Base-by-base conservation (phyloP, 352 stramenopile genomes). In the Phytophthora nicotianae region DNA sequence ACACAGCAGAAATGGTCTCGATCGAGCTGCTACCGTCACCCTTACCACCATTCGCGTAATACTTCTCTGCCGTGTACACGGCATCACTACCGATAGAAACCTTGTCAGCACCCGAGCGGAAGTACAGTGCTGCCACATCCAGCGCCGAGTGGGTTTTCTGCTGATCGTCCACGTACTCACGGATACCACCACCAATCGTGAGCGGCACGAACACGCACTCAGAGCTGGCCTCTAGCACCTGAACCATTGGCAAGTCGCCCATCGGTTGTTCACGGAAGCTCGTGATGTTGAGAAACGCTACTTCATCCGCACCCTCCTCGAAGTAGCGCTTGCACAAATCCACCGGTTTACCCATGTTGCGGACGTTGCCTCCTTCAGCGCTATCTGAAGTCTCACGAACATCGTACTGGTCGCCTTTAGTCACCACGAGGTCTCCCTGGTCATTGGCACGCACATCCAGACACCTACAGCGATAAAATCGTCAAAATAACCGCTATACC, bases 241-340 rank as follows among this genome's bases (percentile, higher is more conserved):
- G 83, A 10, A 98, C 85, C 95, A 99, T 99, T 13, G 97, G 97
- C 65, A 98, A 84, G 67, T 99, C 97, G 45, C 96, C 95, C 57
- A 99, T 93, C 8, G 98, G 94, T 52, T 97, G 93, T 68, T 98
- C 91, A 27, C 97, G 84, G 72, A 99, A 99, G 70, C 90, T 98
- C n/a, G 95, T 99, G 62, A 99, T 99, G 83, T 99, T 99, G 29
- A 99, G 78, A 74, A 99, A 99, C 20, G 92, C 88, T 64, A 99
- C 96, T 70, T 99, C 97, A 60, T 99, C 97, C 11, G 92, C 96
- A 20, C 97, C 83, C 50, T 99, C 96, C 14, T 98, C 71, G 78
- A 98, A 99, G 76, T 99, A 99, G 13, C 95, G 88, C 41, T 80
- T 81, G 58, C 93, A 97, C 29, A 99, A 73, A 13, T 96, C 86